A percentile compares a stretch with the other conserved stretches of the same genome.
These are phyloP conservation scores for Phaeodactylum tricornutum DNA, from an alignment of 108 stramenopile genomes.

Conservation along the genomic window DNA sequence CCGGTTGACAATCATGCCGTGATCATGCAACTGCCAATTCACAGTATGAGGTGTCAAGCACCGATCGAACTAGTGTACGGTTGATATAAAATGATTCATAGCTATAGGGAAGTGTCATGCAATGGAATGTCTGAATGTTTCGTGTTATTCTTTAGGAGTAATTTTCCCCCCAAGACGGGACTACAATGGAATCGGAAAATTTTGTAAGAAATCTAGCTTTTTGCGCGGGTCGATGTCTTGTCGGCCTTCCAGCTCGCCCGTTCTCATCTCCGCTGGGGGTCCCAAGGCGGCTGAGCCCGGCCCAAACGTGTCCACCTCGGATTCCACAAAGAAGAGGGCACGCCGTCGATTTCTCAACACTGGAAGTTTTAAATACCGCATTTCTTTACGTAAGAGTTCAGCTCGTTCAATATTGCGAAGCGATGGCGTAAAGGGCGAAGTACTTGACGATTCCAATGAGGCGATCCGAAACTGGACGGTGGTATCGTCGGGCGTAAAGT, in stretches of 20 bases:
- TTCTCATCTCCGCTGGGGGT: constrained; percentile 54
- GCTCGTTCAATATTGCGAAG: constrained; percentile 53
- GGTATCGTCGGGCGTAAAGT: constrained; percentile 73
- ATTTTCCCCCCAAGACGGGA: too few species aligned
- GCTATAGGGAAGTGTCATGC: too few species aligned
- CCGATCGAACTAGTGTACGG: too few species aligned
- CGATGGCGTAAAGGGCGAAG: constrained; percentile 1
- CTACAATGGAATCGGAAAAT: too few species aligned
- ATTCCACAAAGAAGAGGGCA: constrained; percentile 67
- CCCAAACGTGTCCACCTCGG: constrained; percentile 60
- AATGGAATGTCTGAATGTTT: too few species aligned
- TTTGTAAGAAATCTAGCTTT: neutral
- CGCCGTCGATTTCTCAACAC: constrained; percentile 70
- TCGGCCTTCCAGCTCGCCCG: neutral
- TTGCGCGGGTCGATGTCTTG: neutral
- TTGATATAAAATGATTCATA: too few species aligned
- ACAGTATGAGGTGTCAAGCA: too few species aligned
- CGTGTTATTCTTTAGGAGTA: too few species aligned
- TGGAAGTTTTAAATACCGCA: constrained; percentile 62
- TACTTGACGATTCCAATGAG: neutral
- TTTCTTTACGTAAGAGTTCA: constrained; percentile 62
- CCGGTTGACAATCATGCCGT: too few species aligned
- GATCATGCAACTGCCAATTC: too few species aligned
- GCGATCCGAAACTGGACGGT: constrained; percentile 77
- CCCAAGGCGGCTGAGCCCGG: constrained; percentile 63